Conservation (phyloP, 495 filamentous ascomycete genomes). For the Neurospora sp. region DNA sequence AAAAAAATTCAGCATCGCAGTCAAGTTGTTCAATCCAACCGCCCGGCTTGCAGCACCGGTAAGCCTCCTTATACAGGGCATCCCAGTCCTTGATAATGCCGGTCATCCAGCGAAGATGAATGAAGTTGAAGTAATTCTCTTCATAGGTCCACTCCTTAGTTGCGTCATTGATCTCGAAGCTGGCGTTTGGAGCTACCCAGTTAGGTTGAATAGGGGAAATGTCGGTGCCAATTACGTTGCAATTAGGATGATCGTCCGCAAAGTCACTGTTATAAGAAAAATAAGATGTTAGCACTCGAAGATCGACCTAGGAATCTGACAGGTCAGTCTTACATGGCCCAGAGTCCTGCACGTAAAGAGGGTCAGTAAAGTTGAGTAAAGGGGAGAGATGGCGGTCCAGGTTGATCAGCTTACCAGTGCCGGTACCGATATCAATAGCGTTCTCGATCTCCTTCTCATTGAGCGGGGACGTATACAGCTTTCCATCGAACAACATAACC, state of each 20-base stretch:
- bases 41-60: slow-evolving; percentile 24
- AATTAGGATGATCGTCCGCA: slow-evolving; percentile 36
- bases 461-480: too few relatives aligned
- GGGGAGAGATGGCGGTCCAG: too few relatives aligned
- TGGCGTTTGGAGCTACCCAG: slow-evolving; percentile 33
- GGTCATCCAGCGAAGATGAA: slow-evolving; percentile 44
- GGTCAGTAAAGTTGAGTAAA: too few relatives aligned
- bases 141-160: slow-evolving; percentile 35
- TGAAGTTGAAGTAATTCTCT: slow-evolving; percentile 38
- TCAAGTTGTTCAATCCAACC: slow-evolving; percentile 19
- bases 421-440: too few relatives aligned
- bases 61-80: slow-evolving; percentile 22
- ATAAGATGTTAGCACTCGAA: background rate
- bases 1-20: background rate
- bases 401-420: too few relatives aligned
- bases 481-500: too few relatives aligned
- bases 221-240: slow-evolving; percentile 48
- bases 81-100: slow-evolving; percentile 43
- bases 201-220: slow-evolving; percentile 44
- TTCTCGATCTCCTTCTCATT: too few relatives aligned
- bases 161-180: slow-evolving; percentile 43
- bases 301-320: too few relatives aligned
- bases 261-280: slow-evolving; percentile 12
- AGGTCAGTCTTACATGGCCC: too few relatives aligned
- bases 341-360: too few relatives aligned